These are phyloP conservation scores for Cladophialophora exuberans DNA, from an alignment of 2,329 filamentous ascomycete genomes.

Conservation along the genomic window DNA sequence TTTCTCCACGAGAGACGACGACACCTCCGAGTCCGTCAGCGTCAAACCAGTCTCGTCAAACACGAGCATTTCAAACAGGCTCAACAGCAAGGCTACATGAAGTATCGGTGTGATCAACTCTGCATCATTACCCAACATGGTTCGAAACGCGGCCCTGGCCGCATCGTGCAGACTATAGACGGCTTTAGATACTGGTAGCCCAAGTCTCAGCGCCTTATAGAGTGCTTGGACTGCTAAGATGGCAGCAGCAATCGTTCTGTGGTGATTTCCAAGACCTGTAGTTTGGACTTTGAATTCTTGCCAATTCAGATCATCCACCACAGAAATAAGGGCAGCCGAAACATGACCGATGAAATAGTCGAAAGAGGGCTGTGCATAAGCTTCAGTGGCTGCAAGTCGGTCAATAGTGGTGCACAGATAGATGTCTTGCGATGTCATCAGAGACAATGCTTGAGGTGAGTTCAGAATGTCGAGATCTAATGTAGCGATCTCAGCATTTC, in stretches of 20 bases:
- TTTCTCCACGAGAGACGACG: background rate
- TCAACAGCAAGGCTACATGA: slow-evolving; percentile 5
- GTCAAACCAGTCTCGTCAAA: slow-evolving; percentile 2
- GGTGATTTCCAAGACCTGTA: background rate
- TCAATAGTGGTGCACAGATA: slow-evolving; percentile 22
- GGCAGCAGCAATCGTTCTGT: slow-evolving; percentile 4
- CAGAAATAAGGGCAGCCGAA: slow-evolving; percentile 1
- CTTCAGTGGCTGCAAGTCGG: slow-evolving; percentile 6
- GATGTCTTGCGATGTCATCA: slow-evolving; percentile 20
- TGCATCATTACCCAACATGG: background rate
- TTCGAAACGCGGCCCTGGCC: slow-evolving; percentile 1
- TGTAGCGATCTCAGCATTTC: background rate
- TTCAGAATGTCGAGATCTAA: background rate
- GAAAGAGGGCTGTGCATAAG: slow-evolving; percentile 7
- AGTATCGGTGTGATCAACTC: slow-evolving; percentile 1
- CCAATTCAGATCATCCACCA: slow-evolving; percentile 17
- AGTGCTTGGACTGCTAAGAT: slow-evolving; percentile 14
- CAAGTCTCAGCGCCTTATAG: slow-evolving; percentile 7
- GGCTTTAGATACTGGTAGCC: slow-evolving; percentile 7
- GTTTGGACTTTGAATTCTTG: slow-evolving; percentile 2
- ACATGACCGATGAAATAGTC: slow-evolving; percentile 13
- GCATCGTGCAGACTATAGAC: background rate
- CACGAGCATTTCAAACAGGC: slow-evolving; percentile 8
- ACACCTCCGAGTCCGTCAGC: background rate
- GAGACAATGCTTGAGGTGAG: slow-evolving; percentile 1